phyloP scores from a whole-genome alignment of 768 basidiomycete genomes.

The Artomyces pyxidatus region DNA sequence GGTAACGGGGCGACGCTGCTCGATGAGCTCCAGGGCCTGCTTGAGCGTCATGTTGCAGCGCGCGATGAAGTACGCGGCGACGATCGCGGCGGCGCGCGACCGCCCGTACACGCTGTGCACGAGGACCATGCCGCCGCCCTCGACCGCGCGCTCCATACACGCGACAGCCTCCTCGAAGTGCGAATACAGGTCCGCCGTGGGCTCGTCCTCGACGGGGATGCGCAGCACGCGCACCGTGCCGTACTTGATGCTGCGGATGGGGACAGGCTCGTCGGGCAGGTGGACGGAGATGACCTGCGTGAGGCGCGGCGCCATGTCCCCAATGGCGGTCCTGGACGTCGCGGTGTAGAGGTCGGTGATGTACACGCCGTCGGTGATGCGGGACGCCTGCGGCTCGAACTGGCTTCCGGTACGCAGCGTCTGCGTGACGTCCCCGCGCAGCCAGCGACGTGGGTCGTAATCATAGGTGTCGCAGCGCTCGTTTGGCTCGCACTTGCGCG shows the following conservation, averaged over 20 bases:
- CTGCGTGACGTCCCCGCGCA: no score
- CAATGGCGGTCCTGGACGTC: background rate
- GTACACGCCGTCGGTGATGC: background rate
- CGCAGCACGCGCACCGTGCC: no score
- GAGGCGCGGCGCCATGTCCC: background rate
- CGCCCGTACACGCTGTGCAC: constrained; percentile 75
- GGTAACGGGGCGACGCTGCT: constrained; percentile 19
- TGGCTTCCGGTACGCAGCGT: no score
- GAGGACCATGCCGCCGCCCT: background rate
- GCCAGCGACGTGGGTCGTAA: no score
- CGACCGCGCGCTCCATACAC: background rate
- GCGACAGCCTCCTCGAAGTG: no score
- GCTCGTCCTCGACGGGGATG: no score
- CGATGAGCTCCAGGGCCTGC: constrained; percentile 19
- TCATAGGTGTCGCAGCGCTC: no score
- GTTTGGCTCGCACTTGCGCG: no score
- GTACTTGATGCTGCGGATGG: no score
- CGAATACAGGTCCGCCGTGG: background rate
- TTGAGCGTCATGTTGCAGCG: constrained; percentile 19
- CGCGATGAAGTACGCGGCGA: constrained; percentile 54
- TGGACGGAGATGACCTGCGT: background rate
- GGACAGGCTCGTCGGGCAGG: no score
- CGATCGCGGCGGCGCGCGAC: constrained; percentile 66
- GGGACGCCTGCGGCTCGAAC: background rate
- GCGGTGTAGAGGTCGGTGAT: background rate